phyloP scores from a whole-genome alignment of 306 rosid species.

The Castanospermum australe region DNA sequence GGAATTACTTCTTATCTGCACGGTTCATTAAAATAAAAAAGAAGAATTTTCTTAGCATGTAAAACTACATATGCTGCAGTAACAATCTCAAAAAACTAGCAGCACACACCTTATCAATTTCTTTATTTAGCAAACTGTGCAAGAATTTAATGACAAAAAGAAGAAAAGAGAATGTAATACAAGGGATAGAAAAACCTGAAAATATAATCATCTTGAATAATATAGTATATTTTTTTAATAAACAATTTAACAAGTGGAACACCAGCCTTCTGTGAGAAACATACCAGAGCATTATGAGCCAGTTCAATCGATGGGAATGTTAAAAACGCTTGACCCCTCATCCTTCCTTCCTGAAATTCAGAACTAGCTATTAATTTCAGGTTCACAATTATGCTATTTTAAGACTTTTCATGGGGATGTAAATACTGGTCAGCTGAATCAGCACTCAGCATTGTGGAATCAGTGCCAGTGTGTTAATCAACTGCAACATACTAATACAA shows the following conservation, averaged over 20 bases:
- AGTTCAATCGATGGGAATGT: constrained; percentile 84
- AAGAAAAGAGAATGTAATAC: not conserved
- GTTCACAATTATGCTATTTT: not conserved
- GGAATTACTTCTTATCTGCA: not conserved
- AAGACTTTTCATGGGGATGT: not conserved
- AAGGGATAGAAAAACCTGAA: not conserved
- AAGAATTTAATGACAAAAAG: not conserved
- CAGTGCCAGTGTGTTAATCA: not conserved
- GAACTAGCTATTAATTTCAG: constrained; percentile 11
- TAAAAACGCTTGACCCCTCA: constrained; percentile 96
- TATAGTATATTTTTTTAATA: not conserved
- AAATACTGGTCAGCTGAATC: not conserved
- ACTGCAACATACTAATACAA: not conserved
- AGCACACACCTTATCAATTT: not conserved
- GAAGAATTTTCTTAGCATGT: not conserved
- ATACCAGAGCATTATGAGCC: constrained; percentile 85
- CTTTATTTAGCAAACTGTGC: not conserved
- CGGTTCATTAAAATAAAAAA: not conserved
- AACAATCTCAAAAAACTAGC: not conserved
- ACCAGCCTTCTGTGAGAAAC: constrained; percentile 19
- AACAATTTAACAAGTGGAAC: not conserved
- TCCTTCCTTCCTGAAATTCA: constrained; percentile 91
- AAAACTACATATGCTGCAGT: constrained; percentile 6
- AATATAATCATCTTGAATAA: not conserved
- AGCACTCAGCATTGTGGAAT: not conserved